Percentiles rank a stretch among this genome's conserved stretches.
phyloP scores from a whole-genome alignment of 345 rosid species.

The Brassica nigra region DNA sequence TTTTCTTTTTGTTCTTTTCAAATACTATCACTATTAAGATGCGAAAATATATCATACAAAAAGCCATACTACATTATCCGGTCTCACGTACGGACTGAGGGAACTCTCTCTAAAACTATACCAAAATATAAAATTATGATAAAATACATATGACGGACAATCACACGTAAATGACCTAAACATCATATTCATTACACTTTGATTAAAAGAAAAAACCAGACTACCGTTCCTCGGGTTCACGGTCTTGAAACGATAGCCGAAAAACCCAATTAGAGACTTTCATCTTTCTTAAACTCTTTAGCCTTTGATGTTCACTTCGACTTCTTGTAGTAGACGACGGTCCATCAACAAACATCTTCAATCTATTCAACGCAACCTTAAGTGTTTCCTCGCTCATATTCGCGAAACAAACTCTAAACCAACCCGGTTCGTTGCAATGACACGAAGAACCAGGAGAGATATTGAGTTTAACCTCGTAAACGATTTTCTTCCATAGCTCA shows the following conservation, averaged over 20 bases:
- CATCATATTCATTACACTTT: conserved; percentile 2
- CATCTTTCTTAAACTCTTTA: conserved; percentile 49
- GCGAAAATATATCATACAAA: conserved; percentile 1
- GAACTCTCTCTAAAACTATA: conserved; percentile 11
- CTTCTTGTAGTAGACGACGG: conserved; percentile 29
- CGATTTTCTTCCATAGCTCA: conserved; percentile 75
- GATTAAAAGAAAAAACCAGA: not conserved
- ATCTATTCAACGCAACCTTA: conserved; percentile 54
- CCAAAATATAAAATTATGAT: conserved; percentile 25
- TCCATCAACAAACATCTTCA: conserved; percentile 54
- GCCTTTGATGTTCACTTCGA: conserved; percentile 49
- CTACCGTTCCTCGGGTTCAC: conserved; percentile 58
- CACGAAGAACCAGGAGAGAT: conserved; percentile 80
- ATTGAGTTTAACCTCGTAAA: conserved; percentile 60
- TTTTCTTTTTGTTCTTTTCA: not conserved
- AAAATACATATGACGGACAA: conserved; percentile 15
- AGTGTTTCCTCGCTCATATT: conserved; percentile 71
- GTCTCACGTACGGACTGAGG: conserved; percentile 24
- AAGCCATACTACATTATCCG: conserved; percentile 25
- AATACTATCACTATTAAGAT: conserved; percentile 3
- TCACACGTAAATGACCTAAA: conserved; percentile 30
- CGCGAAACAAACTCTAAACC: conserved; percentile 76
- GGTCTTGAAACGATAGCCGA: conserved; percentile 66
- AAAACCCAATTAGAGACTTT: conserved; percentile 66
- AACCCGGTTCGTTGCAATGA: conserved; percentile 80